These are phyloP conservation scores for Didymella sp. DNA, from an alignment of 2,329 filamentous ascomycete species.

Conservation along the genomic window DNA sequence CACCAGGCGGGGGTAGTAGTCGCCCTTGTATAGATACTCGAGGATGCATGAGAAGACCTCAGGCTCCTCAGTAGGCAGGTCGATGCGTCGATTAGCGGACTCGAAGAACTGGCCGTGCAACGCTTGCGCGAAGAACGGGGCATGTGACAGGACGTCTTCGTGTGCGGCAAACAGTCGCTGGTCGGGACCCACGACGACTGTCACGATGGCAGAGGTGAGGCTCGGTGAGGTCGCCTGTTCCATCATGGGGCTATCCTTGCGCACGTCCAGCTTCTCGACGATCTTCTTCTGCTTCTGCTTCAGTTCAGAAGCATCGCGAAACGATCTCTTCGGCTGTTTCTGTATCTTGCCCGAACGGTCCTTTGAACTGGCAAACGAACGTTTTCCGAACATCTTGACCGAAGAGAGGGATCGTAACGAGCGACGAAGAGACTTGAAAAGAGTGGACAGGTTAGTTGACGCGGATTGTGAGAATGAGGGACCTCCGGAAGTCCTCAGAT, in stretches of 20 bases:
- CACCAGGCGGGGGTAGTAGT: slow-evolving; percentile 89
- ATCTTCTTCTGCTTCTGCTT: slow-evolving; percentile 68
- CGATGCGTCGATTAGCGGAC: slow-evolving; percentile 73
- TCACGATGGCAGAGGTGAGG: slow-evolving; percentile 78
- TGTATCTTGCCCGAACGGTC: slow-evolving; percentile 88
- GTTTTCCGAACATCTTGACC: slow-evolving; percentile 81
- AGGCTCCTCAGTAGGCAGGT: slow-evolving; percentile 81
- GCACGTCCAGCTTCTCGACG: slow-evolving; percentile 72
- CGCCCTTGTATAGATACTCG: slow-evolving; percentile 96
- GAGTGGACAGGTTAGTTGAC: slow-evolving; percentile 59
- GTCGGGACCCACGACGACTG: slow-evolving; percentile 81
- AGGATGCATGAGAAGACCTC: slow-evolving; percentile 93
- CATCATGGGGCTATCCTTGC: slow-evolving; percentile 65
- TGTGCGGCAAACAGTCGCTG: slow-evolving; percentile 93
- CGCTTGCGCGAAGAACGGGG: slow-evolving; percentile 79
- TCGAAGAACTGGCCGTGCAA: slow-evolving; percentile 77
- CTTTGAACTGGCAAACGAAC: slow-evolving; percentile 78
- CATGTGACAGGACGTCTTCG: slow-evolving; percentile 86
- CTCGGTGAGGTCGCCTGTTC: slow-evolving; percentile 56
- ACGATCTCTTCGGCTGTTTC: slow-evolving; percentile 77
- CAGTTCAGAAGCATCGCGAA: slow-evolving; percentile 80
- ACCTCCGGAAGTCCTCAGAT: slow-evolving; percentile 61
- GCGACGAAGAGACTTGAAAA: slow-evolving; percentile 55
- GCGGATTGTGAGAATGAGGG: slow-evolving; percentile 58
- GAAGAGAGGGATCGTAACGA: slow-evolving; percentile 53